Evolutionary conservation across 441 rosid genomes (phyloP), one percentile per base, ranked within the genome.

Genomic region (Populus hybrid): DNA sequence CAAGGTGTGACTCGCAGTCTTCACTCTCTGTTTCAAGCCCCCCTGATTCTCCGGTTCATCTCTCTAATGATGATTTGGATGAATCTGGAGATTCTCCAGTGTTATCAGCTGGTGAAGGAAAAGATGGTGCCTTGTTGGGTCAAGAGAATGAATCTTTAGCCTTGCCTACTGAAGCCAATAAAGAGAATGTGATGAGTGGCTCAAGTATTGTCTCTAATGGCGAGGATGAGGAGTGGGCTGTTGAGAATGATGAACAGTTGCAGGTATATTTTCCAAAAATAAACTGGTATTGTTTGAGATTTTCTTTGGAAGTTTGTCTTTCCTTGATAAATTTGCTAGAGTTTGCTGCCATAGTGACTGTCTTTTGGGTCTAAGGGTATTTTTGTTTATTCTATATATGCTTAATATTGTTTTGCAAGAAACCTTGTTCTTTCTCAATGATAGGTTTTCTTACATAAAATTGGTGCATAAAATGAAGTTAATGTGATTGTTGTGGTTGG

Each of bases 51-150:
- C 99, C 98, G 0, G 83, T 87, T 79, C 96, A 89, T 84, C 89
- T 96, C 77, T 96, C 99, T 78, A 94, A 96, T 82, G 98, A 96
- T 88, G 96, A 93, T 75, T 84, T 94, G 92, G 99, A 96, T 83
- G 98, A 93, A 68, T 87, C 91, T 75, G 91, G 90, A 74, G 95
- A 89, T 81, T 91, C 90, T 84, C 67, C 85, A 40, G 80, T 79
- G 70, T 77, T 86, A 82, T 85, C 89, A 53, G 74, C 89, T 46
- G 71, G 83, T 81, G 85, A 81, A 82, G 81, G 75, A 69, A 88
- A 87, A 82, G 87, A 86, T 75, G 77, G 71, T 74, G 59, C 69
- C 65, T 81, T 86, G 68, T 76, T 85, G 74, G 86, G 76, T 78
- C 84, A 83, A 70, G 88, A 66, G 32, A 82, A 78, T 71, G 92